Conservation (phyloP, 2,329 filamentous ascomycete species). For the Hypoxylon sp. region DNA sequence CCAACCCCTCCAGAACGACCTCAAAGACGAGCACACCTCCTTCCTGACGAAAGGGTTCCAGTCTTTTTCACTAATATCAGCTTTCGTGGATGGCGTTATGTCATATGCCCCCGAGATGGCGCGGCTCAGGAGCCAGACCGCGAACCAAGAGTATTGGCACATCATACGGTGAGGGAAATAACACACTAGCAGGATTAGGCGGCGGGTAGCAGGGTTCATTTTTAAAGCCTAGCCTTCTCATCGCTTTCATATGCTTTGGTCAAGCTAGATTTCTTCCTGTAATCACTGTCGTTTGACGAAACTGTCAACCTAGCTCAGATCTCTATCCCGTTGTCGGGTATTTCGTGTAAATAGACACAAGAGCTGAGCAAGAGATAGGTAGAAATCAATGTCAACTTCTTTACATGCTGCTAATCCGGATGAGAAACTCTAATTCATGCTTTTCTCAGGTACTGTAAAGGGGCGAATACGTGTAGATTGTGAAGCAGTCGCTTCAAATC, state of each 20-base stretch:
- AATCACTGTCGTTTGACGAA: neutral
- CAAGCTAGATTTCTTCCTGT: neutral
- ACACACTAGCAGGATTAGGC: neutral
- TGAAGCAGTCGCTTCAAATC: too few relatives aligned
- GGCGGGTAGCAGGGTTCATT: neutral
- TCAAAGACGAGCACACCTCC: neutral
- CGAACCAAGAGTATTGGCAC: neutral
- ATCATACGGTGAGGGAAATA: neutral
- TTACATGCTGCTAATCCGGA: neutral
- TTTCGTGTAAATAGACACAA: neutral
- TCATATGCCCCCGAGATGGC: constrained; percentile 17
- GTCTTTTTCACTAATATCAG: constrained; percentile 11
- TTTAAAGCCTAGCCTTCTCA: neutral
- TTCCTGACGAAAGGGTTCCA: neutral
- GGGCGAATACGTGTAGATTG: too few relatives aligned
- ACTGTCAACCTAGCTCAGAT: neutral
- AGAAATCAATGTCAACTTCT: neutral
- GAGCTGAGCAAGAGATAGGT: neutral
- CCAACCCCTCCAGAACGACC: constrained; percentile 15
- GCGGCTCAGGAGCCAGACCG: neutral
- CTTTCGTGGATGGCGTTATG: constrained; percentile 32
- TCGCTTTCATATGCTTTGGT: neutral
- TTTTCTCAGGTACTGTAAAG: too few relatives aligned
- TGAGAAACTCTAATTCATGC: neutral
- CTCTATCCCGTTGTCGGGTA: neutral